These are phyloP conservation scores for Fusarium nematophilum DNA, from an alignment of 2,329 filamentous ascomycete genomes.

Conservation along the genomic window DNA sequence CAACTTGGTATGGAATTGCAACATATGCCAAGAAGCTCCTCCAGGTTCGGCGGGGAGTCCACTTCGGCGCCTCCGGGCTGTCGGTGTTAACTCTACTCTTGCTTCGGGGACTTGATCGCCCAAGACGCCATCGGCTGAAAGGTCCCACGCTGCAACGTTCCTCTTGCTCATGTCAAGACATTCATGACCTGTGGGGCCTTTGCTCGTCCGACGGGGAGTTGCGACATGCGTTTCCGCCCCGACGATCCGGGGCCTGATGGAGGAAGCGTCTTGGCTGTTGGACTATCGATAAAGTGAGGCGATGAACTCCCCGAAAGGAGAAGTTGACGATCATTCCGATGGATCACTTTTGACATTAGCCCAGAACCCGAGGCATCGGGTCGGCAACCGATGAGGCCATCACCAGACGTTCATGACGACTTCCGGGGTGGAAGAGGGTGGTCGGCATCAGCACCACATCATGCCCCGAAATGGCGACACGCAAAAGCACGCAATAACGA, in stretches of 20 bases:
- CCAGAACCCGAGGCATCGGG: not conserved
- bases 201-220: not conserved
- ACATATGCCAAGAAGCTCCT: slow-evolving; percentile 7
- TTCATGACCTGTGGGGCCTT: not conserved
- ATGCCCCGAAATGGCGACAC: not conserved
- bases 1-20: not conserved
- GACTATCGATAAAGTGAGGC: slow-evolving; percentile 13
- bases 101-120: not conserved
- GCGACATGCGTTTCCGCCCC: not conserved
- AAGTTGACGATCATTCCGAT: slow-evolving; percentile 3
- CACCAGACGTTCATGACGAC: not conserved
- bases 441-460: slow-evolving; percentile 4
- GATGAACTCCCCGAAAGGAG: slow-evolving; percentile 33
- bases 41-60: slow-evolving; percentile 6
- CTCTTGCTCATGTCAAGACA: not conserved
- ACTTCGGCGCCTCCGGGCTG: slow-evolving; percentile 25
- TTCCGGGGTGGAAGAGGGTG: not conserved
- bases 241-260: not conserved
- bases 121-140: not conserved
- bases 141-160: not conserved
- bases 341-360: not conserved
- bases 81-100: slow-evolving; percentile 5
- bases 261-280: slow-evolving; percentile 1
- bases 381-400: not conserved
- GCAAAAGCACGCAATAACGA: too few species aligned